Evolutionary conservation across 352 stramenopile species (phyloP), one percentile per base, ranked within the genome.

Genomic region (Phytophthora pinifolia): DNA sequence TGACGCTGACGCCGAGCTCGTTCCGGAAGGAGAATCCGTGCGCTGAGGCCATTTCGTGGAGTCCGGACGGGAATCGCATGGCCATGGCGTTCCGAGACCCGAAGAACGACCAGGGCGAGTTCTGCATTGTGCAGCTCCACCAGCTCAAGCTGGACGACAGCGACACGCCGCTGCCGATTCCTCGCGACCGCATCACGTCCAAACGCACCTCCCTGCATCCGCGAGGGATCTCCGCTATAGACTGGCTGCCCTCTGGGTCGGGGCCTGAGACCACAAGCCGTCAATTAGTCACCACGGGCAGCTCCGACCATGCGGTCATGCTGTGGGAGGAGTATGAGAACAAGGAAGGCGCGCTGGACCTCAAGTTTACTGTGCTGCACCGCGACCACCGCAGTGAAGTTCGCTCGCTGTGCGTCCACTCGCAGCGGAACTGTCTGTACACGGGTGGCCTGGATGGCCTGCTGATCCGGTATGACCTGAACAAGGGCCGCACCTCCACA

Each of bases 71-170:
- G 39, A 72, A 88, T 32, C 83, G 84, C 14, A 59, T 95, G 32
- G 85, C 83, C 0, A 82, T 95, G 58, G 81, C 74, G 36, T 95
- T 95, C 48, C 80, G 83, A 5, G 83, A 95, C 46, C 67, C 81
- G 25, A 8, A 89, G 6, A 17, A 78, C 2, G 62, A 67, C 20
- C 72, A 70, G 49, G 77, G 85, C 43, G 83, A 92, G 54, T 89
- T 95, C 33, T 92, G 80, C 41, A 72, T 93, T 64, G 72, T 86
- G 49, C 70, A 78, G 20, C 66, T 92, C 18, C 80, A 92, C 29
- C 60, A 92, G 38, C 42, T 92, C 9, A 62, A 70, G 41, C 62
- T 91, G 15, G 66, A 65, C 34, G 75, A 80, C 41, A 77, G 57
- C 38, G 51, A 68, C 18, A 70, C 31, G 0, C 67, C 77, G 3